Evolutionary conservation across 371 early-diverging fungal genomes (phyloP).

Genomic region (Coemansia sp.): DNA sequence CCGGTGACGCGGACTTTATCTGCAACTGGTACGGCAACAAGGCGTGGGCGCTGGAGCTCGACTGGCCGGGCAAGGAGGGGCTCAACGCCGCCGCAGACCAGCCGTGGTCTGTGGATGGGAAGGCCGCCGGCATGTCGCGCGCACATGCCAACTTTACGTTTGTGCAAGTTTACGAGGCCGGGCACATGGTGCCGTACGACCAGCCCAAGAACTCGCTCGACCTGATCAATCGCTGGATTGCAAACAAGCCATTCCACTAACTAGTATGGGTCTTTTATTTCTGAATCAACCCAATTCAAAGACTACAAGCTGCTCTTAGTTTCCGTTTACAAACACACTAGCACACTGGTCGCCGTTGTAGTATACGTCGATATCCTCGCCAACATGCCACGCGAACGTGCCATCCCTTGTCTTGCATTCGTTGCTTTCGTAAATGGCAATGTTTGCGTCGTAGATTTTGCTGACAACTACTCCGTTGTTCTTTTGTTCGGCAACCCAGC

Average conservation of each 20-base stretch:
- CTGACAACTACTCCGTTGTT: no score
- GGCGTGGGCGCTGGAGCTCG: conserved; percentile 80
- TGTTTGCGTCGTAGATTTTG: no score
- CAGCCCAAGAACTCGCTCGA: conserved; percentile 61
- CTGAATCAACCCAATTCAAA: background rate
- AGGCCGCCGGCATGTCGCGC: conserved; percentile 72
- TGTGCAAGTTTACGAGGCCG: conserved; percentile 80
- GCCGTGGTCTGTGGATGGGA: conserved; percentile 32
- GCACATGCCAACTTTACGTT: conserved; percentile 74
- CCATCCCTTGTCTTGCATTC: no score
- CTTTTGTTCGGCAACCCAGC: no score
- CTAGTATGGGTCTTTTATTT: background rate
- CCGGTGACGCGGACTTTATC: conserved; percentile 84
- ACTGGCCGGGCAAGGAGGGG: conserved; percentile 75
- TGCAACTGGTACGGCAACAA: conserved; percentile 96
- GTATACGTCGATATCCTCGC: no score
- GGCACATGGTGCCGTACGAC: conserved; percentile 82
- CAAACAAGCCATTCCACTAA: conserved; percentile 42
- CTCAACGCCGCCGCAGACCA: conserved; percentile 52
- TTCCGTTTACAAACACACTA: no score
- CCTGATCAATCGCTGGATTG: conserved; percentile 61
- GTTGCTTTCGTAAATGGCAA: no score
- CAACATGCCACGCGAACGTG: no score
- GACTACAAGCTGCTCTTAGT: no score
- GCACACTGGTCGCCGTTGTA: no score